phyloP scores from a whole-genome alignment of 1,284 basidiomycete species.

The Cronartium quercuum region DNA sequence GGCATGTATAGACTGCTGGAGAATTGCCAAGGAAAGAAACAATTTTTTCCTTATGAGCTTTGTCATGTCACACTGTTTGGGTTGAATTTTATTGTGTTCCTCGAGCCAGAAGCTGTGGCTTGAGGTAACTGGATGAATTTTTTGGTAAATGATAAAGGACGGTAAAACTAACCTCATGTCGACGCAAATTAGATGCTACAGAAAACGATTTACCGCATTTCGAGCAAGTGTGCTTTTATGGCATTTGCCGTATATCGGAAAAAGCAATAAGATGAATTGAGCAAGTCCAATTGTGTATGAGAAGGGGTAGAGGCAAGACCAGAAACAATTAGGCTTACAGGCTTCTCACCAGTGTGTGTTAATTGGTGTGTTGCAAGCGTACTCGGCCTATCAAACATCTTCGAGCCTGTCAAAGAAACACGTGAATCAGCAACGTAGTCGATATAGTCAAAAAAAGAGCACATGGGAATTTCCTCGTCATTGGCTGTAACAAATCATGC shows the following conservation, averaged over 20 bases:
- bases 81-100: too few species aligned
- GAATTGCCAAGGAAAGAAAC: not conserved
- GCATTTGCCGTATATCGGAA: not conserved
- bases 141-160: too few species aligned
- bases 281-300: too few species aligned
- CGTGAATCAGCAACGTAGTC: not conserved
- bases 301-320: not conserved
- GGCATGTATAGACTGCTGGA: conserved; percentile 15
- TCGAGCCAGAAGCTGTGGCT: too few species aligned
- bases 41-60: not conserved
- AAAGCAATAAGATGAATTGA: too few species aligned
- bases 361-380: conserved; percentile 27
- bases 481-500: not conserved
- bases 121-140: too few species aligned
- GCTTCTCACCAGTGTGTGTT: conserved; percentile 29
- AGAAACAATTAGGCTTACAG: conserved; percentile 1
- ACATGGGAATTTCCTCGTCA: not conserved
- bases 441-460: not conserved
- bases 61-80: too few species aligned
- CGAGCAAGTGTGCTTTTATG: conserved; percentile 10
- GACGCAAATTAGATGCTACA: conserved; percentile 24
- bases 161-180: conserved; percentile 14
- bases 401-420: conserved; percentile 7
- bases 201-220: conserved; percentile 28
- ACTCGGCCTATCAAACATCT: conserved; percentile 17